Conservation (phyloP, 2,329 filamentous ascomycete species). For the Zymoseptoria pseudotritici region DNA sequence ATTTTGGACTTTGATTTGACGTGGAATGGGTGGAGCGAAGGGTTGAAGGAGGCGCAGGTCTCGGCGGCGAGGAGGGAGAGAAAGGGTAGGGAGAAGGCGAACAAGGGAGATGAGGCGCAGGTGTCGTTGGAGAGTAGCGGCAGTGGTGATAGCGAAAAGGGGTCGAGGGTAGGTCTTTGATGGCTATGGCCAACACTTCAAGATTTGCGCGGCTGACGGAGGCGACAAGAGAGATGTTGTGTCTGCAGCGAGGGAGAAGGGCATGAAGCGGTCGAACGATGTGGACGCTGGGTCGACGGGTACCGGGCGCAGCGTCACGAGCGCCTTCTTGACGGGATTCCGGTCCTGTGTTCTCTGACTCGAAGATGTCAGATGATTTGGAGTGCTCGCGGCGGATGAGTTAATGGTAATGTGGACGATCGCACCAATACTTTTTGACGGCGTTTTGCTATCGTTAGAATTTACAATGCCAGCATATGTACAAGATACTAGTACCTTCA, state of each 20-base stretch:
- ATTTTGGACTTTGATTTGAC: background rate
- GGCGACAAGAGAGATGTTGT: background rate
- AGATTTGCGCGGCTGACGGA: background rate
- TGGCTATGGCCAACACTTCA: background rate
- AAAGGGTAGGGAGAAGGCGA: background rate
- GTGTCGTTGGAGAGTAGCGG: background rate
- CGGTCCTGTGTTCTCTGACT: slow-evolving; percentile 1
- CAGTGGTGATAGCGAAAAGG: background rate
- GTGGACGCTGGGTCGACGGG: background rate
- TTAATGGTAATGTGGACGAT: background rate
- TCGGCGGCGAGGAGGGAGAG: background rate
- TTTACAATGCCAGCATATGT: too few species aligned
- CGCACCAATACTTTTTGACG: too few species aligned
- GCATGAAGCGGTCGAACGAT: background rate
- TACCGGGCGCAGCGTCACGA: slow-evolving; percentile 1
- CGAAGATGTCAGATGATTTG: background rate
- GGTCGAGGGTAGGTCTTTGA: background rate
- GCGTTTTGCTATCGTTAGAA: too few species aligned
- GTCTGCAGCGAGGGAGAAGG: background rate
- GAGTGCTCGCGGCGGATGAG: background rate
- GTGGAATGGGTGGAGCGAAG: background rate
- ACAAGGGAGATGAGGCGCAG: background rate
- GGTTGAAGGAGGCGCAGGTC: background rate
- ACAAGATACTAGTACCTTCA: background rate
- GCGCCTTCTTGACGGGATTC: slow-evolving; percentile 8